Percentiles rank a stretch among this genome's conserved stretches.
These are phyloP conservation scores for Thelonectria discophora DNA, from an alignment of 2,329 filamentous ascomycete genomes.

Conservation along the genomic window DNA sequence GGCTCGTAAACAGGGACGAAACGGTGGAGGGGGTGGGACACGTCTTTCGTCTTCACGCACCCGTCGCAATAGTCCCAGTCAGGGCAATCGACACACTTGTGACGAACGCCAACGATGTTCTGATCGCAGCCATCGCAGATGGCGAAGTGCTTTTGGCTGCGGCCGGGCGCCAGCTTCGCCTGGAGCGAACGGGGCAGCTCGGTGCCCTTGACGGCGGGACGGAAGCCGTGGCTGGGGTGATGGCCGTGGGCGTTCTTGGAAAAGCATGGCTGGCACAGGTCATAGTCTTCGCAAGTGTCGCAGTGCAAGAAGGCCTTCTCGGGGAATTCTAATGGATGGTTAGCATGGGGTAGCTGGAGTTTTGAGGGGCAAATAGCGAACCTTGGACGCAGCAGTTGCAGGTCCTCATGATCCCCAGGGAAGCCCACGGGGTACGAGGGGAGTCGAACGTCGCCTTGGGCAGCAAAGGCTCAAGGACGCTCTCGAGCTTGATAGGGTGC, in stretches of 20 bases:
- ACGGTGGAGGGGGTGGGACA: conserved; percentile 82
- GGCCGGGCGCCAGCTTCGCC: conserved; percentile 78
- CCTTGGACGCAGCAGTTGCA: conserved; percentile 71
- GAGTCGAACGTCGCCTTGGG: conserved; percentile 36
- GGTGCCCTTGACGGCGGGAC: conserved; percentile 70
- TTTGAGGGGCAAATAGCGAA: conserved; percentile 22
- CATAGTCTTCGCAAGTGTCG: conserved; percentile 84
- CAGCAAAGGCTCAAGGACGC: conserved; percentile 25
- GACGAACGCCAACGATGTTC: conserved; percentile 85
- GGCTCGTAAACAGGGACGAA: conserved; percentile 89
- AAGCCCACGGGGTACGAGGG: conserved; percentile 32
- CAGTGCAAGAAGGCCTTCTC: conserved; percentile 89
- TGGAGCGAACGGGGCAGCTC: conserved; percentile 68
- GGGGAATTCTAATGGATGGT: conserved; percentile 64
- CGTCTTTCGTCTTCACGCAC: conserved; percentile 73
- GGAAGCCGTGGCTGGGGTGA: conserved; percentile 86
- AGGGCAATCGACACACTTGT: conserved; percentile 97
- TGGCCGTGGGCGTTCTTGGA: conserved; percentile 82
- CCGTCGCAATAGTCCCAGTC: conserved; percentile 94
- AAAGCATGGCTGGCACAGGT: conserved; percentile 89
- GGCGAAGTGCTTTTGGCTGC: conserved; percentile 83
- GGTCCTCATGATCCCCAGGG: conserved; percentile 62
- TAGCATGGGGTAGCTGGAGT: conserved; percentile 12
- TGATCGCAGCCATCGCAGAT: conserved; percentile 95
- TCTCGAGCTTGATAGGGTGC: conserved; percentile 34